These are phyloP conservation scores for Corinectria fuckeliana DNA, from an alignment of 2,329 filamentous ascomycete genomes.

Conservation along the genomic window DNA sequence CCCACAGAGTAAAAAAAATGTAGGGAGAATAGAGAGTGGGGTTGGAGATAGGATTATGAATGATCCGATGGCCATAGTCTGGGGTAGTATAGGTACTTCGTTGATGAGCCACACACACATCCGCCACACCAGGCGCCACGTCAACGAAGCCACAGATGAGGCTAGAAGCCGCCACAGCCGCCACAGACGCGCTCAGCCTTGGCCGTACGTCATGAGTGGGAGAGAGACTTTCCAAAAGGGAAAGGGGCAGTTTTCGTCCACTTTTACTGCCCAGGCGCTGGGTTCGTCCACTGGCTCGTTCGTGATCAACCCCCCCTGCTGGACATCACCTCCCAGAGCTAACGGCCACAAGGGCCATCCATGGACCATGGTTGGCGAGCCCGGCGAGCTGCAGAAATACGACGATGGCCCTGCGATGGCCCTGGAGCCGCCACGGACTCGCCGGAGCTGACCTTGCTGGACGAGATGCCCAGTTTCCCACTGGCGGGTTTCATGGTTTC, in stretches of 20 bases:
- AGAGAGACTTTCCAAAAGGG: constrained; percentile 2
- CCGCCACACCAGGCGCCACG: neutral
- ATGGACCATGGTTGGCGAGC: constrained; percentile 7
- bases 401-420: constrained; percentile 23
- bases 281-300: constrained; percentile 15
- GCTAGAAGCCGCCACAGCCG: neutral
- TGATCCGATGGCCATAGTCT: constrained; percentile 1
- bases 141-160: neutral
- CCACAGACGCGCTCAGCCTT: neutral
- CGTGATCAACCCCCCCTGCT: constrained; percentile 23
- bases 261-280: constrained; percentile 3
- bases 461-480: constrained; percentile 3
- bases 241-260: constrained; percentile 1
- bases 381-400: constrained; percentile 17
- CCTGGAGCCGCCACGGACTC: constrained; percentile 24
- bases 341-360: constrained; percentile 22
- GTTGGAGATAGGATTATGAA: neutral
- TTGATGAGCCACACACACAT: neutral
- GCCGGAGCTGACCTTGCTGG: constrained; percentile 26
- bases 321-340: neutral
- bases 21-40: neutral
- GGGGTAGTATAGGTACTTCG: neutral
- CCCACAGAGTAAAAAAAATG: neutral
- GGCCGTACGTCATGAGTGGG: constrained; percentile 11
- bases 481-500: constrained; percentile 33